phyloP scores from a whole-genome alignment of 2,329 filamentous ascomycete genomes.

The Xylaria sp. region DNA sequence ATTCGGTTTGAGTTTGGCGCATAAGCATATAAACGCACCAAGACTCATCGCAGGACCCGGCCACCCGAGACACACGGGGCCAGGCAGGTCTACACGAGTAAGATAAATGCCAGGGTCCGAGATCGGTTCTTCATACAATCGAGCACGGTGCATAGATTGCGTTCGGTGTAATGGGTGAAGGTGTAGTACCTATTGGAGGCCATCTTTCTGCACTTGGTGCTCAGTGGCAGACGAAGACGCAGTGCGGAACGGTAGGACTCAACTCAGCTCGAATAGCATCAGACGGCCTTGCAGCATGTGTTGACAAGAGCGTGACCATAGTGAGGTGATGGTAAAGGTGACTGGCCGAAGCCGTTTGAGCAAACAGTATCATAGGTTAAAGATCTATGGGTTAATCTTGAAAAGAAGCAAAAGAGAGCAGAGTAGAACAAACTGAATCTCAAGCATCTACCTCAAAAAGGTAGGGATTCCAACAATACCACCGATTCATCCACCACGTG shows the following conservation, averaged over 20 bases:
- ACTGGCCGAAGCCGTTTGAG: background rate
- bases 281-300: background rate
- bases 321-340: background rate
- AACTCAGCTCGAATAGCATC: background rate
- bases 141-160: background rate
- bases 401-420: too few species aligned
- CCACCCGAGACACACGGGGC: background rate
- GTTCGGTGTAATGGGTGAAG: background rate
- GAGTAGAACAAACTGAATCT: background rate
- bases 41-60: background rate
- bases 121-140: background rate
- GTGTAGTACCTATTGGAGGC: background rate
- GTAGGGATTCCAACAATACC: background rate
- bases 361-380: too few species aligned
- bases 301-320: background rate
- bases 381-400: too few species aligned
- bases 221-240: background rate
- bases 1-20: conserved; percentile 4
- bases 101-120: background rate
- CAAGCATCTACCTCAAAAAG: background rate
- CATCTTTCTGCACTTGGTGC: background rate
- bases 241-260: background rate
- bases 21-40: background rate
- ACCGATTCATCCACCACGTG: background rate
- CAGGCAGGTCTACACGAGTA: background rate